phyloP scores from a whole-genome alignment of 208 protist species.

The Jaenimonas drosophilae region DNA sequence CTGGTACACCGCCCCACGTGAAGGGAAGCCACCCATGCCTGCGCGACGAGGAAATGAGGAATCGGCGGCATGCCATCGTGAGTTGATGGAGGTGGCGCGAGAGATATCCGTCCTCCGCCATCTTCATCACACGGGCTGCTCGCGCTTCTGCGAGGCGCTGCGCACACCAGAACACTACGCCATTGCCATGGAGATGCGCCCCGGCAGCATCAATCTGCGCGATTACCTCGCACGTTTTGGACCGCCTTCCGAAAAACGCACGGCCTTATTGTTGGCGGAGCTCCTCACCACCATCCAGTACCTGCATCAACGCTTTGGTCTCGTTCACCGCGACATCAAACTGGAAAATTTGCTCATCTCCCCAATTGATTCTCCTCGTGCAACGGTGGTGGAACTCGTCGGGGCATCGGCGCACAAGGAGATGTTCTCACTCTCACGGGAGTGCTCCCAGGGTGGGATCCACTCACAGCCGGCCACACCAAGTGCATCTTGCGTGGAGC shows the following conservation, averaged over 20 bases:
- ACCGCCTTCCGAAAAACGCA: conserved; percentile 35
- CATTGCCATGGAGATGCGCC: conserved; percentile 70
- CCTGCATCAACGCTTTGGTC: conserved; percentile 46
- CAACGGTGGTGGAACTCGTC: background rate
- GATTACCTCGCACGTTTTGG: conserved; percentile 55
- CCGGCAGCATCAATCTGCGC: conserved; percentile 45
- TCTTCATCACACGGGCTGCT: conserved; percentile 60
- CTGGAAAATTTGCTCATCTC: conserved; percentile 72
- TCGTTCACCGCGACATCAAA: conserved; percentile 83
- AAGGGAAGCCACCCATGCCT: background rate
- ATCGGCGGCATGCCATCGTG: conserved; percentile 7
- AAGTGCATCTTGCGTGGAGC: too few relatives aligned
- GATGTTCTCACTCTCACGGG: too few relatives aligned
- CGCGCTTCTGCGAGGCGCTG: conserved; percentile 58
- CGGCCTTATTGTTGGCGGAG: conserved; percentile 60
- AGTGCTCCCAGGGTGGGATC: too few relatives aligned
- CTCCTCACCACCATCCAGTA: conserved; percentile 64
- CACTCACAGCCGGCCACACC: too few relatives aligned
- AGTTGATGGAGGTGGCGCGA: conserved; percentile 59
- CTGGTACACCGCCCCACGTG: too few relatives aligned
- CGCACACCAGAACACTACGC: conserved; percentile 65
- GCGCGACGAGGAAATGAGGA: background rate
- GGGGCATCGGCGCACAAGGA: too few relatives aligned
- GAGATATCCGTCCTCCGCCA: conserved; percentile 60
- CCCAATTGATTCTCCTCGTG: background rate